Percentiles rank a stretch among this genome's conserved stretches.
phyloP scores from a whole-genome alignment of 1,284 basidiomycete species.

The Austroboletus niveus region DNA sequence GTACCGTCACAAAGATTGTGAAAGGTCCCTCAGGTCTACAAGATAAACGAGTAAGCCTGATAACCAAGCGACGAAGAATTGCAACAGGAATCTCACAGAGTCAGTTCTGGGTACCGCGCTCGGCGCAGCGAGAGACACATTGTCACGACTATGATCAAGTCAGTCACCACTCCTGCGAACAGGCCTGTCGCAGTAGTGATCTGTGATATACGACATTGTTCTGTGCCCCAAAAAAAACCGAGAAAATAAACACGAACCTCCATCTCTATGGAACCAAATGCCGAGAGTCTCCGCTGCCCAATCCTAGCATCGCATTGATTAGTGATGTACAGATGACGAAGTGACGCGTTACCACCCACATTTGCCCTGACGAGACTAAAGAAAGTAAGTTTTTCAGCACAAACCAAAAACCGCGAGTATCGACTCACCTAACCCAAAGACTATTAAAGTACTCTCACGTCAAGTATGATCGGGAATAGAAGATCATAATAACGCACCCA shows the following conservation, averaged over 20 bases:
- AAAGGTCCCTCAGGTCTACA: constrained; percentile 19
- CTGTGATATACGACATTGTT: constrained; percentile 8
- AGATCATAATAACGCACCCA: constrained; percentile 17
- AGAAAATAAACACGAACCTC: constrained; percentile 18
- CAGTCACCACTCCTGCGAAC: constrained; percentile 16
- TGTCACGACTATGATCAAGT: constrained; percentile 27
- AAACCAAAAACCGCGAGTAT: neutral
- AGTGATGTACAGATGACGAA: neutral
- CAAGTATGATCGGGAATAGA: constrained; percentile 1
- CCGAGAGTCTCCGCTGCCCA: constrained; percentile 23
- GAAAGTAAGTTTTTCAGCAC: neutral
- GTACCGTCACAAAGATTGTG: constrained; percentile 8
- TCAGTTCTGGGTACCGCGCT: constrained; percentile 28
- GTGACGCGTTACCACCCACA: constrained; percentile 20
- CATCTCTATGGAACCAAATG: constrained; percentile 17
- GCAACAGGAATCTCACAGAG: constrained; percentile 20
- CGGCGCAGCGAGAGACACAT: constrained; percentile 31
- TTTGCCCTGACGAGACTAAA: constrained; percentile 12
- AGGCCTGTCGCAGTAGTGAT: constrained; percentile 22
- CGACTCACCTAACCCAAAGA: constrained; percentile 33
- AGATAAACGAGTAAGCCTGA: neutral
- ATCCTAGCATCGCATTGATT: constrained; percentile 18
- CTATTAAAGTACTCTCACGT: constrained; percentile 19
- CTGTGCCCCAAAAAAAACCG: no score
- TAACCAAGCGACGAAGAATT: neutral